phyloP scores from a whole-genome alignment of 129 eudicot genomes.

The Kitagawia praeruptora region DNA sequence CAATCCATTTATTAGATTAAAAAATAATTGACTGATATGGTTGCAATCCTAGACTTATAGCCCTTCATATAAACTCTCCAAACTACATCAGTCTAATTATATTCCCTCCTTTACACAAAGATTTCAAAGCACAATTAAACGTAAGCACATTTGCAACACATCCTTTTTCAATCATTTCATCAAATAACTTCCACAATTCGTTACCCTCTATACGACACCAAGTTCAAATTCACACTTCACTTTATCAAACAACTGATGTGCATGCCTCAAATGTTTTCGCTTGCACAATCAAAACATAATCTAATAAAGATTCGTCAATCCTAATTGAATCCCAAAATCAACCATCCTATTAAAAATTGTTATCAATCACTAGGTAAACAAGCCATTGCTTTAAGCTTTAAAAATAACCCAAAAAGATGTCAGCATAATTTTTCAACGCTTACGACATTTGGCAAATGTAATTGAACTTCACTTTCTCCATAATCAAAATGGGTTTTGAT shows the following conservation, averaged over 20 bases:
- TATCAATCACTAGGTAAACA: conserved; percentile 58
- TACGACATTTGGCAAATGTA: too few species aligned
- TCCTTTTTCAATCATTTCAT: conserved; percentile 70
- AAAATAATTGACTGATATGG: too few species aligned
- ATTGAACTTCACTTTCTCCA: too few species aligned
- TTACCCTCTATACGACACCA: conserved; percentile 44
- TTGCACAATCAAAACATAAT: conserved; percentile 58
- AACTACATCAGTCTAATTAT: too few species aligned
- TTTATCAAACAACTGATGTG: conserved; percentile 57
- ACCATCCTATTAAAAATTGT: conserved; percentile 67
- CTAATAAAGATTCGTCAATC: conserved; percentile 56
- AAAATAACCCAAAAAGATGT: conserved; percentile 56
- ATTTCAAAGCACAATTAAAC: conserved; percentile 59
- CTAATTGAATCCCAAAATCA: conserved; percentile 43
- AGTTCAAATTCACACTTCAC: conserved; percentile 32
- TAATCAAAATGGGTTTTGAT: too few species aligned
- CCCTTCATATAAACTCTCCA: too few species aligned
- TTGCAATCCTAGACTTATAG: too few species aligned
- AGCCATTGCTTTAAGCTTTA: conserved; percentile 53
- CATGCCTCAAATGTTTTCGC: conserved; percentile 56
- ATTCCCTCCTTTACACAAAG: conserved; percentile 58
- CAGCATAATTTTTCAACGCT: conserved; percentile 12
- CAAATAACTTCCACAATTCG: conserved; percentile 51
- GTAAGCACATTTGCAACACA: conserved; percentile 61
- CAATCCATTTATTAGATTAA: too few species aligned